These are phyloP conservation scores for Forsythia suspensa DNA, from an alignment of 257 asterid species.

Conservation along the genomic window DNA sequence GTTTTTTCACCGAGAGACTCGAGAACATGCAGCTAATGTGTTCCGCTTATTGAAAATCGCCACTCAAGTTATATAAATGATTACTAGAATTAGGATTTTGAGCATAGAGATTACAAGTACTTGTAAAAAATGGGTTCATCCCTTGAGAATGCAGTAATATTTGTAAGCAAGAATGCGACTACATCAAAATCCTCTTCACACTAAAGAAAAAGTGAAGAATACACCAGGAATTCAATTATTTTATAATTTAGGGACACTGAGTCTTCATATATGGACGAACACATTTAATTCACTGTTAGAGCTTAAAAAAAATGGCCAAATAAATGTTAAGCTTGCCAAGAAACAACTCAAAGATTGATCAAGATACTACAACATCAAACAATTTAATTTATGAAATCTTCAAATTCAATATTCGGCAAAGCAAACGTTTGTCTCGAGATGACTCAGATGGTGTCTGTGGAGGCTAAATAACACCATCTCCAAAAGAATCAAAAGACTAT, in stretches of 20 bases:
- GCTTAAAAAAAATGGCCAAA: not conserved
- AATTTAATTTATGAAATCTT: slow-evolving; percentile 18
- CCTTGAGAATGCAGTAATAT: no score
- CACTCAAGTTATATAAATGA: no score
- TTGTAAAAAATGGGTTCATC: no score
- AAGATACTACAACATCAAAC: slow-evolving; percentile 19
- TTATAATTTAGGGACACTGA: not conserved
- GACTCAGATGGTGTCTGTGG: not conserved
- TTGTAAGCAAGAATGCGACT: no score
- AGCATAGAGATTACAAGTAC: no score
- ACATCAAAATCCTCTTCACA: not conserved
- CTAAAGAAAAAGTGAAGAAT: not conserved
- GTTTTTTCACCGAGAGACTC: no score
- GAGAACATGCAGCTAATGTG: no score
- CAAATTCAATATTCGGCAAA: slow-evolving; percentile 6
- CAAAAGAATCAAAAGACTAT: no score
- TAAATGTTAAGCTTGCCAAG: not conserved
- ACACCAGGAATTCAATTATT: not conserved
- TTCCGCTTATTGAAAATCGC: no score
- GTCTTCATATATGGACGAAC: not conserved
- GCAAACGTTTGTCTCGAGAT: slow-evolving; percentile 22
- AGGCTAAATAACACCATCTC: not conserved
- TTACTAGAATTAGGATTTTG: no score
- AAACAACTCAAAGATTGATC: not conserved
- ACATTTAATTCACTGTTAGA: not conserved